Conservation (phyloP, 805 yeast genomes). For the Isabelozyma heimii region DNA sequence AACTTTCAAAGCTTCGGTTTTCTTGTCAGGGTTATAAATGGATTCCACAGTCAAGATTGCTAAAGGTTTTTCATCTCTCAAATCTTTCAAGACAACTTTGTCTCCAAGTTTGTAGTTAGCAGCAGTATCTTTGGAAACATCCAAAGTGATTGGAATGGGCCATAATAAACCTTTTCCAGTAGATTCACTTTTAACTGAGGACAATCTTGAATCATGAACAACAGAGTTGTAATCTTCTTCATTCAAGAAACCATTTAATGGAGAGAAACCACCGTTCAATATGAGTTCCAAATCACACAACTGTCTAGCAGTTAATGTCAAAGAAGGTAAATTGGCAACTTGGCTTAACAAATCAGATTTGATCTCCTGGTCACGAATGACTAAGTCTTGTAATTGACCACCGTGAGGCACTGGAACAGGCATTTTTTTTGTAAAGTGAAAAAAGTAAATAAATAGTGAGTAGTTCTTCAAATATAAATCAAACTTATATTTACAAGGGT, state of each 20-base stretch:
- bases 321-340: conserved; percentile 37
- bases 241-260: conserved; percentile 63
- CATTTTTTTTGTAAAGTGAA: conserved; percentile 33
- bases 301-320: conserved; percentile 76
- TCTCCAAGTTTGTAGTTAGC: conserved; percentile 48
- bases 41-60: conserved; percentile 82
- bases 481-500: neutral
- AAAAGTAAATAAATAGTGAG: neutral
- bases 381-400: conserved; percentile 80
- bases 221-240: conserved; percentile 69
- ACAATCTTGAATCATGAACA: conserved; percentile 65
- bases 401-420: conserved; percentile 82
- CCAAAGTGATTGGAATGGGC: conserved; percentile 92
- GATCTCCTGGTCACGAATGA: conserved; percentile 72
- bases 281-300: conserved; percentile 91
- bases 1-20: conserved; percentile 75
- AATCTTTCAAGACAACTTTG: conserved; percentile 73
- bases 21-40: conserved; percentile 78
- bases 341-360: conserved; percentile 57
- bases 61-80: conserved; percentile 72
- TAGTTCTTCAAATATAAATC: neutral
- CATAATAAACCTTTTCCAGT: conserved; percentile 66
- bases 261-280: conserved; percentile 92
- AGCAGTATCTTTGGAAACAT: conserved; percentile 54
- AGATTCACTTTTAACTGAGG: conserved; percentile 36